phyloP scores from a whole-genome alignment of 345 rosid genomes.

The Dimocarpus longan region DNA sequence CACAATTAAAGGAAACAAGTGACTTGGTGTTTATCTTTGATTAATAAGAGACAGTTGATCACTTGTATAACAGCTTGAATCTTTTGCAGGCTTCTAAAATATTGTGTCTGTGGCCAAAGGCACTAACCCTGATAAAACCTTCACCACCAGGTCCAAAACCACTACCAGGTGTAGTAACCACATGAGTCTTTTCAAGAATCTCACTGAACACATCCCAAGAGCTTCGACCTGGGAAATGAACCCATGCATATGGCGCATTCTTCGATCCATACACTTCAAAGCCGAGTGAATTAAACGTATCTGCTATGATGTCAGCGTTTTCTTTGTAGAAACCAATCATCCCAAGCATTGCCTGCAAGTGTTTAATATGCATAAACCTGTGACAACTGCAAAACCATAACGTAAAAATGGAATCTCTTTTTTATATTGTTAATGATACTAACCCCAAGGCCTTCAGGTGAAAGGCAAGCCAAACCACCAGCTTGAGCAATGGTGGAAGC shows the following conservation, averaged over 20 bases:
- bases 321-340: constrained; percentile 94
- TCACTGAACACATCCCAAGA: constrained; percentile 96
- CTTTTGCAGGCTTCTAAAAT: constrained; percentile 88
- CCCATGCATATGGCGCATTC: constrained; percentile 96
- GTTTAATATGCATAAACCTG: constrained; percentile 16
- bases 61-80: constrained; percentile 78
- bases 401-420: background rate
- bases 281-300: constrained; percentile 84
- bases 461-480: constrained; percentile 93
- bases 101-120: constrained; percentile 87
- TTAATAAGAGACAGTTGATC: constrained; percentile 14
- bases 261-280: constrained; percentile 80
- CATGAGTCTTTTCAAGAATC: constrained; percentile 89
- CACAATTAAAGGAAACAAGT: too few relatives aligned
- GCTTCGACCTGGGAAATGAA: constrained; percentile 88
- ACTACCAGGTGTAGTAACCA: constrained; percentile 92
- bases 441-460: constrained; percentile 81
- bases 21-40: too few relatives aligned
- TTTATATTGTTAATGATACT: constrained; percentile 11
- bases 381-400: background rate
- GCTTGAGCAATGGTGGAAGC: constrained; percentile 90
- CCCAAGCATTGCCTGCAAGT: constrained; percentile 72
- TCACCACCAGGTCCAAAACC: constrained; percentile 99
- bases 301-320: constrained; percentile 73
- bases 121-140: constrained; percentile 89